Evolutionary conservation across 2,329 filamentous ascomycete species (phyloP).

Genomic region (Dendryphion nanum): DNA sequence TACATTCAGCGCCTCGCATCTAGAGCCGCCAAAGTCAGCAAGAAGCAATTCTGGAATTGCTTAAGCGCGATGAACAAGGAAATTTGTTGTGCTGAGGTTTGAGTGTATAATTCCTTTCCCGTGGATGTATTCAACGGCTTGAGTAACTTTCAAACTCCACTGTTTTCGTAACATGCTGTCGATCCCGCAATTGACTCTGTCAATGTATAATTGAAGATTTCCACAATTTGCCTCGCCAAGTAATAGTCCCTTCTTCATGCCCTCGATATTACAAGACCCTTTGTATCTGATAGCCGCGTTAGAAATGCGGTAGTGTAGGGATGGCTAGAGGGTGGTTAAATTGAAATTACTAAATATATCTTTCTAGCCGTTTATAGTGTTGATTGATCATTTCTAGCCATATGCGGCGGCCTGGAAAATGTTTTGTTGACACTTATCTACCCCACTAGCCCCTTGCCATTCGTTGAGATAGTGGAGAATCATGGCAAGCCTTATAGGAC

Average conservation of each 20-base stretch:
- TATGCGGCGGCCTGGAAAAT: no score
- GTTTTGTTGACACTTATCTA: no score
- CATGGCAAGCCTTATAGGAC: no score
- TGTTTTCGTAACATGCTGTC: constrained; percentile 2
- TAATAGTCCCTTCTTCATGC: constrained; percentile 10
- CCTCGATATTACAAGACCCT: constrained; percentile 4
- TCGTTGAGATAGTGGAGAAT: no score
- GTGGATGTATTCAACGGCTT: constrained; percentile 10
- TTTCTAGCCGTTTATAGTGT: no score
- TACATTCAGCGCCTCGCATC: constrained; percentile 8
- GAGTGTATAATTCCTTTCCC: constrained; percentile 11
- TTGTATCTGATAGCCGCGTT: neutral
- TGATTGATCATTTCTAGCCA: no score
- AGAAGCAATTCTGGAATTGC: constrained; percentile 10
- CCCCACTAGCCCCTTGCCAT: no score
- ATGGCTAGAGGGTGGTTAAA: no score
- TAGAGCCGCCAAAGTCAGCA: constrained; percentile 13
- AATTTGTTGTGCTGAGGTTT: constrained; percentile 11
- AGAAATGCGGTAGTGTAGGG: no score
- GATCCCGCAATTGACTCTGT: constrained; percentile 4
- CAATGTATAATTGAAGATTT: constrained; percentile 11
- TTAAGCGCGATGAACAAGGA: constrained; percentile 10
- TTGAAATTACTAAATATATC: no score
- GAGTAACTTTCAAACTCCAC: constrained; percentile 5
- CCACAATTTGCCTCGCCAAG: constrained; percentile 10